Evolutionary conservation across 441 rosid species (phyloP).

Genomic region (Pelargonium australe): DNA sequence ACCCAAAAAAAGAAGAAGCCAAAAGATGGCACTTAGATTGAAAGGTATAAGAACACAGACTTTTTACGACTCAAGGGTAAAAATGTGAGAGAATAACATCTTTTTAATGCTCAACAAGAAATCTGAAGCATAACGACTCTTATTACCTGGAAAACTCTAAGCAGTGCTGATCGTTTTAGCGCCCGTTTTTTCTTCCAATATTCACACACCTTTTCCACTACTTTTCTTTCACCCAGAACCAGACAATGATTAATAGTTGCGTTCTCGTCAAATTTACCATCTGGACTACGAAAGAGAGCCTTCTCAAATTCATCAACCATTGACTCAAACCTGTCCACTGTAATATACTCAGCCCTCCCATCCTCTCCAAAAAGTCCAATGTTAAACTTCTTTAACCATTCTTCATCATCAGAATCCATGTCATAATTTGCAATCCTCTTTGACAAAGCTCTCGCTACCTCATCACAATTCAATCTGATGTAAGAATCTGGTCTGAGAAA

Average conservation of each 20-base stretch:
- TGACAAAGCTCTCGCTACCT: slow-evolving; percentile 74
- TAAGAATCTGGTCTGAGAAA: slow-evolving; percentile 53
- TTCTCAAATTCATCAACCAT: slow-evolving; percentile 90
- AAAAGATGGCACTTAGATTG: no score
- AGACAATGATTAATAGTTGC: slow-evolving; percentile 37
- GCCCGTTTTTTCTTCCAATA: slow-evolving; percentile 72
- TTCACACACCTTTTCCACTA: slow-evolving; percentile 55
- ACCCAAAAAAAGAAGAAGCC: not conserved
- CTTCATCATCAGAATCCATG: slow-evolving; percentile 92
- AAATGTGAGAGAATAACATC: no score
- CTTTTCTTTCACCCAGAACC: slow-evolving; percentile 51
- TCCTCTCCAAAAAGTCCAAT: slow-evolving; percentile 24
- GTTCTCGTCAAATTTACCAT: slow-evolving; percentile 45
- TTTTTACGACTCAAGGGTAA: no score
- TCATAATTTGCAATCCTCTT: slow-evolving; percentile 64
- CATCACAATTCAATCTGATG: slow-evolving; percentile 52
- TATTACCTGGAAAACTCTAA: slow-evolving; percentile 81
- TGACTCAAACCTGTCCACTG: slow-evolving; percentile 63
- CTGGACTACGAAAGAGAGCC: slow-evolving; percentile 47
- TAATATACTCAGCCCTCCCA: slow-evolving; percentile 31
- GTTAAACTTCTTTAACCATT: slow-evolving; percentile 66
- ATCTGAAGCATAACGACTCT: not conserved
- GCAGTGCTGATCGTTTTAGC: slow-evolving; percentile 53
- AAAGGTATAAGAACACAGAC: no score
- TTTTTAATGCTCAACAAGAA: no score